Base-by-base conservation (phyloP, 208 protist genomes). In the Trypanosoma congolense region DNA sequence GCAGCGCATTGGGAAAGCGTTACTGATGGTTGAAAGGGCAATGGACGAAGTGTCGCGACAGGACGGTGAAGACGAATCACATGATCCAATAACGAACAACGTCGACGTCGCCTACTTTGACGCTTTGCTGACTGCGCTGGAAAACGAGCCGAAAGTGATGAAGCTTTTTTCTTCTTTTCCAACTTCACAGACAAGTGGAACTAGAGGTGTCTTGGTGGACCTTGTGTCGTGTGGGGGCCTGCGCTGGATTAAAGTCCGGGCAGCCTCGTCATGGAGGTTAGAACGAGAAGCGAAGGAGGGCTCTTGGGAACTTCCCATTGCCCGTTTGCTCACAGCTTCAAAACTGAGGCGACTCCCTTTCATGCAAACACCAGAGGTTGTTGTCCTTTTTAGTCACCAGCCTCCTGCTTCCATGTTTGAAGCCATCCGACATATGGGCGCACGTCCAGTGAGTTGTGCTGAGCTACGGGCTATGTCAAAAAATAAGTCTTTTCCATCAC, bases 181-280 rank as follows among this genome's bases (percentile, higher is more conserved):
- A 1, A 3, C 36, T 8, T 42, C 10, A 19, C n/a, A 42, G 49
- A 26, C 19, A 18, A 10, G 42, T 53, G 19, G 33, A 10, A 19
- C 31, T 0, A 18, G 56, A 21, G 42, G 29, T 1, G 33, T 83
- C 9, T 66, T 81, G 43, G 70, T 90, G 21, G 83, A 90, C 45
- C 54, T 90, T 24, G 64, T 78, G 12, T 77, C 76, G 2, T 64
- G 65, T 50, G 53, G 49, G 36, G 83, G 65, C 10, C 63, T 79
- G 28, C 78, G 78, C 31, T 90, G 83, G 83, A 64, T 86, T 21
- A 86, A 84, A 47, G 57, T 83, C 40, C 75, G 79, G 29, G 65
- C 68, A 24, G 62, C 76, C 0, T 64, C 65, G 12, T 12, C 55
- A 4, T 41, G 62, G 16, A 67, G 53, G 33, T 28, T 79, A 9